These are phyloP conservation scores for Botryosphaeria dothidea DNA, from an alignment of 2,329 filamentous ascomycete species.

Conservation along the genomic window DNA sequence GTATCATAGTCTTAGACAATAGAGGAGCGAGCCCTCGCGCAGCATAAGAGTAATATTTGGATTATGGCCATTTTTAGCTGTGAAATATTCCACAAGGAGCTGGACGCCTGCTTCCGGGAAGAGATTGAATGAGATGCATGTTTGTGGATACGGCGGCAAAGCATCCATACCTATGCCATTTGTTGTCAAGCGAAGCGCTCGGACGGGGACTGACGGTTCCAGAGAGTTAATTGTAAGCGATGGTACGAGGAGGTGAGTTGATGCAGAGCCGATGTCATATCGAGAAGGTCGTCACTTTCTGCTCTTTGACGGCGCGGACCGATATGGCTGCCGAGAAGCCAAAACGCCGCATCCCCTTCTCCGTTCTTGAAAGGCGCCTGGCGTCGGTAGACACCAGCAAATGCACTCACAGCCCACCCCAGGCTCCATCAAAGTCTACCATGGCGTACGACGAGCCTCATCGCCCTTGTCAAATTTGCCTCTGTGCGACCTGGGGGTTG, in stretches of 20 bases:
- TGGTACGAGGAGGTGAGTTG: no score
- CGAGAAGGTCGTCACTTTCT: background rate
- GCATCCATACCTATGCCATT: background rate
- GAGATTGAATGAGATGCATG: background rate
- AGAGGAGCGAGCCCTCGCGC: background rate
- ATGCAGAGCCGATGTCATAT: no score
- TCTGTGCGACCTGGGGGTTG: no score
- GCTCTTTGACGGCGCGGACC: background rate
- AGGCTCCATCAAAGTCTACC: no score
- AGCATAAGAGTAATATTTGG: background rate
- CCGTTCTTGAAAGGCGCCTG: no score
- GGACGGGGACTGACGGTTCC: no score
- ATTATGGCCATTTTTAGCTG: background rate
- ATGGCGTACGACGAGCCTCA: no score
- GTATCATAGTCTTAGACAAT: constrained; percentile 11
- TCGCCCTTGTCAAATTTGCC: no score
- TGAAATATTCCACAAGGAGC: background rate
- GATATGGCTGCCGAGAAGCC: background rate
- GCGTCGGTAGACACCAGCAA: no score
- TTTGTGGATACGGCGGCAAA: background rate
- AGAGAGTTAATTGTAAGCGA: no score
- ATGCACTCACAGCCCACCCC: no score
- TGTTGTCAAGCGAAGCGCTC: no score
- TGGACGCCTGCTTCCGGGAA: background rate
- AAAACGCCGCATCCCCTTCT: background rate